A percentile compares a stretch with the other conserved stretches of the same genome.
These are phyloP conservation scores for Penicillium sp. DNA, from an alignment of 2,329 filamentous ascomycete genomes.

Conservation along the genomic window DNA sequence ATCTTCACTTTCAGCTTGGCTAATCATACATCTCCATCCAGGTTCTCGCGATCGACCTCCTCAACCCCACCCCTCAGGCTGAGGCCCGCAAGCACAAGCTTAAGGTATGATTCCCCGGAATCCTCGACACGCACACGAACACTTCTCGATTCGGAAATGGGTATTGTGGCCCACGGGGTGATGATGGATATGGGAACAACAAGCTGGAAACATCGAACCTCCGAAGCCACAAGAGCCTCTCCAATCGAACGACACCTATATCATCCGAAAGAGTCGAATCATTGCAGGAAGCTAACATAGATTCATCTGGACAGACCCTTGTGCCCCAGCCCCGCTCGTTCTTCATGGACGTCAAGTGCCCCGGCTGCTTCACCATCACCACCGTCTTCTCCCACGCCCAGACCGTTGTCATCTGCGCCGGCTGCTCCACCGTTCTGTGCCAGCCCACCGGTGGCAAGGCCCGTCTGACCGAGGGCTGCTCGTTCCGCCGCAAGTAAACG, in stretches of 20 bases:
- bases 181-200: conserved; percentile 1
- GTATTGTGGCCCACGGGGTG: background rate
- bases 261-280: background rate
- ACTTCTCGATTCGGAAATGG: conserved; percentile 3
- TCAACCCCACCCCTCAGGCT: conserved; percentile 96
- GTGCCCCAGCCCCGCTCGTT: conserved; percentile 96
- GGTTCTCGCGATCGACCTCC: conserved; percentile 99
- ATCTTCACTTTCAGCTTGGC: background rate
- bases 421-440: conserved; percentile 99
- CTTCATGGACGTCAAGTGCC: conserved; percentile 99
- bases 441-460: conserved; percentile 99
- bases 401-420: conserved; percentile 99
- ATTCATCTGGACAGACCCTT: conserved; percentile 64
- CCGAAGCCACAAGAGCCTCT: background rate
- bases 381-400: conserved; percentile 99
- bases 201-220: background rate
- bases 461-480: conserved; percentile 98
- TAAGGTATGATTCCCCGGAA: conserved; percentile 68
- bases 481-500: conserved; percentile 98
- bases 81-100: conserved; percentile 99
- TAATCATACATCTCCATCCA: conserved; percentile 43
- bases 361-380: conserved; percentile 99
- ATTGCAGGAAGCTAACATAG: background rate
- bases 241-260: background rate
- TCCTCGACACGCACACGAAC: conserved; percentile 10